Conservation (phyloP, 805 yeast genomes). For the Pichia californica region DNA sequence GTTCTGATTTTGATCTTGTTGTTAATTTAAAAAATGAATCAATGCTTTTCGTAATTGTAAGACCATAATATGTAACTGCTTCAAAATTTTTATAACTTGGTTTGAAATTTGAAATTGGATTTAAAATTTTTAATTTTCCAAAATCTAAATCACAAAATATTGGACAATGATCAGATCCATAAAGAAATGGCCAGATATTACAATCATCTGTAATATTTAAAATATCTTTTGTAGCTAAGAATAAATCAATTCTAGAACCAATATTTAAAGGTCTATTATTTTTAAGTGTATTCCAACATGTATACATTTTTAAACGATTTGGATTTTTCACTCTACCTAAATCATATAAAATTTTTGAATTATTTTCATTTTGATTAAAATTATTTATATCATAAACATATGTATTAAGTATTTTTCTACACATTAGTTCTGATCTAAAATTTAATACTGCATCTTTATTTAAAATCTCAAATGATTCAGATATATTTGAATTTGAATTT, state of each 20-base stretch:
- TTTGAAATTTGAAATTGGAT: background rate
- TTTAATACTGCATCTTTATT: constrained; percentile 26
- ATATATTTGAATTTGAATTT: constrained; percentile 2
- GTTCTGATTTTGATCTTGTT: background rate
- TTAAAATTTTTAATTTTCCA: background rate
- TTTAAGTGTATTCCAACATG: constrained; percentile 85
- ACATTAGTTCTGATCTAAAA: constrained; percentile 36
- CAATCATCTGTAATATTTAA: constrained; percentile 32
- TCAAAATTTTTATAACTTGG: constrained; percentile 38
- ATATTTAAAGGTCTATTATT: constrained; percentile 74
- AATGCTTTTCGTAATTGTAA: constrained; percentile 26
- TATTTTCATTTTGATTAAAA: constrained; percentile 24
- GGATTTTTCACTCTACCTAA: constrained; percentile 53
- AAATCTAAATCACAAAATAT: constrained; percentile 59
- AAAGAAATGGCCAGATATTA: constrained; percentile 55
- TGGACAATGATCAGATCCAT: constrained; percentile 96
- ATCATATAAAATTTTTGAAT: constrained; percentile 46
- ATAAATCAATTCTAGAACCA: constrained; percentile 84
- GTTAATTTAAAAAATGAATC: constrained; percentile 25
- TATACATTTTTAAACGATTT: constrained; percentile 59
- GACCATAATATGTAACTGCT: constrained; percentile 43
- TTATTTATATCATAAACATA: constrained; percentile 28
- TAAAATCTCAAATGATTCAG: constrained; percentile 29
- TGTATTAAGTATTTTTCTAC: constrained; percentile 41
- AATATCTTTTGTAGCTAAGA: constrained; percentile 43